Base-by-base conservation (phyloP, 2,329 filamentous ascomycete species). In the Colletotrichum lindemuthianum region DNA sequence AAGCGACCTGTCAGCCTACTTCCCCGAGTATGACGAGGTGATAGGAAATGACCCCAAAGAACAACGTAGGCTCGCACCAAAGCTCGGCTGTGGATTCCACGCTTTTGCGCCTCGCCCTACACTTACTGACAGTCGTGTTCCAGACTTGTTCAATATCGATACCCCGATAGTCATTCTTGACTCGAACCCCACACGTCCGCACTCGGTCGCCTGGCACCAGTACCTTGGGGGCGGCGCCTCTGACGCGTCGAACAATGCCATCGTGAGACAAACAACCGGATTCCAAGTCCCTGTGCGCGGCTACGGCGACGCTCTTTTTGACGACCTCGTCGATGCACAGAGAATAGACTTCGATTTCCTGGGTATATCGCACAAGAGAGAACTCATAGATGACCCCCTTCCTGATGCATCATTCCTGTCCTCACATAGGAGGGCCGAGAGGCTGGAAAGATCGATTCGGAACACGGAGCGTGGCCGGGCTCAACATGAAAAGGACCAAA, bases 1-100 rank as follows among this genome's bases (percentile, higher is more conserved):
- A 83, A 97, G 93, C 78, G 94, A 97, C 74, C 84, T 98, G 66
- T 90, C 93, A 41, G 86, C 88, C 51, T 98, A 97, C 79, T 97
- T 98, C 73, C 89, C 92, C 56, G 94, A 96, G 73, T 98, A 97
- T 77, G 94, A 97, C 77, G 92, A 97, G 75, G 87, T 97, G 69
- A 93, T 98, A 78, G 93, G 92, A 67, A 92, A 96, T 74, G 90
- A 92, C 68, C 87, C 89, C 43, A 90, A 90, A 71, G 90, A 94
- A 77, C 83, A 90, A 70, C 90, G 93, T 94, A 85, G 87, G 82
- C 40, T 45, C 7, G n/a, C 3, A 40, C 57, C 52, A 49, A 37
- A 6, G 4, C 16, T 12, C 40, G 8, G 12, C 37, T 13, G 5
- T 55, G 16, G 3, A 43, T 37, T 47, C 33, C 40, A 9, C 32